Evolutionary conservation across 495 filamentous ascomycete species (phyloP).

Genomic region (Cercophora scortea): DNA sequence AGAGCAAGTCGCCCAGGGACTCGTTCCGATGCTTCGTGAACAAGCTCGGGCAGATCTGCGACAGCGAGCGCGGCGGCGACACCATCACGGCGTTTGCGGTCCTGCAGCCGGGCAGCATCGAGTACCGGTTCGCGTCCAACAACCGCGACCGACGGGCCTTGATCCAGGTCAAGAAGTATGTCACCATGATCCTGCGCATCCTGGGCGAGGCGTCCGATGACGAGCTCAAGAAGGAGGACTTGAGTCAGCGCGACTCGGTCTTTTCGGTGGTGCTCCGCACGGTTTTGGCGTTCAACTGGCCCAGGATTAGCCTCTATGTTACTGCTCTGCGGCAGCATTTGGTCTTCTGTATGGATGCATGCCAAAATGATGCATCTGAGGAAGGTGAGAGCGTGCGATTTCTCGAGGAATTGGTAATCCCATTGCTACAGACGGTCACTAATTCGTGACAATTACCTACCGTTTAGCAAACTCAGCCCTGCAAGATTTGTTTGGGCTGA

Average conservation of each 20-base stretch:
- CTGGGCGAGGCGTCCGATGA: not conserved
- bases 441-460: too few species aligned
- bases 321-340: not conserved
- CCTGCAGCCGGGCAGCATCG: conserved; percentile 8
- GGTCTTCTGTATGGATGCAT: conserved; percentile 6
- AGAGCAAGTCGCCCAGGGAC: conserved; percentile 1
- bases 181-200: not conserved
- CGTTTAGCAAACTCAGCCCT: too few species aligned
- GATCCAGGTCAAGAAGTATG: not conserved
- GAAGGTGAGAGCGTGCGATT: conserved; percentile 1
- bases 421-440: too few species aligned
- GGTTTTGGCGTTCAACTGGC: conserved; percentile 11
- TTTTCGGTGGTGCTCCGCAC: not conserved
- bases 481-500: too few species aligned
- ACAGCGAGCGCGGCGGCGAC: conserved; percentile 5
- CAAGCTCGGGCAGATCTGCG: conserved; percentile 21
- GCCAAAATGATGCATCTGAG: not conserved
- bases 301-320: conserved; percentile 2
- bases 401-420: not conserved
- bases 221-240: not conserved
- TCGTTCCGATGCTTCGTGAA: conserved; percentile 16
- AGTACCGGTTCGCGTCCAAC: conserved; percentile 15
- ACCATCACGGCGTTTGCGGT: conserved; percentile 16
- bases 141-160: not conserved
- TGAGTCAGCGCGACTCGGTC: not conserved